A percentile compares a stretch with the other conserved stretches of the same genome.
Conservation (phyloP, 768 basidiomycete genomes). For the Cyclocybe cylindracea region DNA sequence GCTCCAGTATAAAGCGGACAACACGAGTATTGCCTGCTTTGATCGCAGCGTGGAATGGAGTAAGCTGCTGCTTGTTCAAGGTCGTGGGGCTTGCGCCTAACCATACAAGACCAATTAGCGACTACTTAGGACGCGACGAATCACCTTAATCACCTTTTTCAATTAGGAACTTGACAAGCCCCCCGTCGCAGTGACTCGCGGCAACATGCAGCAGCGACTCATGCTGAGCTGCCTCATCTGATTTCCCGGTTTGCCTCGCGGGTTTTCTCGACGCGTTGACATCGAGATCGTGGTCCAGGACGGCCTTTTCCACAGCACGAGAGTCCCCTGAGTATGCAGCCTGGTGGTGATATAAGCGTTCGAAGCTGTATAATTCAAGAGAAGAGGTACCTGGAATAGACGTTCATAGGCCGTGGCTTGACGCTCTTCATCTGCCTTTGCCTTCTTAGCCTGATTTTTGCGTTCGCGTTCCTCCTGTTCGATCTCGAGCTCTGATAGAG, state of each 20-base stretch:
- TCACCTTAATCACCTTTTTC: constrained; percentile 28
- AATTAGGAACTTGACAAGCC: constrained; percentile 31
- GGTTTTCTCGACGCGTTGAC: constrained; percentile 30
- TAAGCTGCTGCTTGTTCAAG: constrained; percentile 31
- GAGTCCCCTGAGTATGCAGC: constrained; percentile 26
- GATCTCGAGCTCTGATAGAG: constrained; percentile 29
- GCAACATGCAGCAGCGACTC: constrained; percentile 38
- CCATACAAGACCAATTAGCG: background rate
- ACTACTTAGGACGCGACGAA: background rate
- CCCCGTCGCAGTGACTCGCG: constrained; percentile 31
- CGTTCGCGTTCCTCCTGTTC: constrained; percentile 32
- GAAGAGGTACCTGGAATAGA: constrained; percentile 26
- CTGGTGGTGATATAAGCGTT: constrained; percentile 11
- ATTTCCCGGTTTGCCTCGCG: constrained; percentile 20
- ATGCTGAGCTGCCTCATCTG: constrained; percentile 17
- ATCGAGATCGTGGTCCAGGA: constrained; percentile 31
- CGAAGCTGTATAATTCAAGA: background rate
- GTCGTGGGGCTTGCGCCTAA: constrained; percentile 31
- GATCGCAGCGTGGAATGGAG: constrained; percentile 36
- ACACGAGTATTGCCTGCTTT: constrained; percentile 31
- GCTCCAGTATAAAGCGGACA: constrained; percentile 33
- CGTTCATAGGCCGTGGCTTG: constrained; percentile 24
- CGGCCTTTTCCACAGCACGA: constrained; percentile 21
- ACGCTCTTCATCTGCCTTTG: constrained; percentile 22
- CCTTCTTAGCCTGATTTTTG: constrained; percentile 22